A percentile compares a stretch with the other conserved stretches of the same genome.
Conservation (phyloP, 345 rosid genomes). For the Boechera stricta region DNA sequence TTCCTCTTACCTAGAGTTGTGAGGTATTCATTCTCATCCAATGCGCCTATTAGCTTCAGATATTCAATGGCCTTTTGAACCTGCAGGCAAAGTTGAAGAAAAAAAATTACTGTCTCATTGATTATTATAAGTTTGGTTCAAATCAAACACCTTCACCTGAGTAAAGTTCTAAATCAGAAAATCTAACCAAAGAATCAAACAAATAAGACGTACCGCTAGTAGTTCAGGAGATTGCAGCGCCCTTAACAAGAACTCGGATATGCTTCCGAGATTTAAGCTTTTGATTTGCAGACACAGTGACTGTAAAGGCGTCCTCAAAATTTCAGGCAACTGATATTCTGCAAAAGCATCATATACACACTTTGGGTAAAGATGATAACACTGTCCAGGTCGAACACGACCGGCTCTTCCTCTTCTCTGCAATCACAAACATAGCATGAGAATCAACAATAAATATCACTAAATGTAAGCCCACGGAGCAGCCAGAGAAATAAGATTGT, state of each 20-base stretch:
- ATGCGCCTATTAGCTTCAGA: constrained; percentile 83
- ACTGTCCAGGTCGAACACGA: constrained; percentile 91
- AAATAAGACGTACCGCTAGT: constrained; percentile 63
- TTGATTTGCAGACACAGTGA: constrained; percentile 94
- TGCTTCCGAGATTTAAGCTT: constrained; percentile 82
- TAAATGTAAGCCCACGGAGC: constrained; percentile 13
- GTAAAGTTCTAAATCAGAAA: constrained; percentile 9
- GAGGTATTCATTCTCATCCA: constrained; percentile 80
- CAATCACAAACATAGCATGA: constrained; percentile 41
- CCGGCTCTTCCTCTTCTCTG: constrained; percentile 98
- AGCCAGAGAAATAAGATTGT: constrained; percentile 10
- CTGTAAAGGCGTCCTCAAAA: constrained; percentile 91
- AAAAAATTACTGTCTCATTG: constrained; percentile 15
- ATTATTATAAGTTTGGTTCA: constrained; percentile 1
- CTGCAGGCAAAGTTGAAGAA: constrained; percentile 48
- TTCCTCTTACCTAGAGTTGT: constrained; percentile 67
- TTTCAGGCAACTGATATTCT: constrained; percentile 94
- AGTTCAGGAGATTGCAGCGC: constrained; percentile 92
- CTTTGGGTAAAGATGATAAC: constrained; percentile 89
- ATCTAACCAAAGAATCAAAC: constrained; percentile 20
- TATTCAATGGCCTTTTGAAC: constrained; percentile 92
- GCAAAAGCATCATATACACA: constrained; percentile 82
- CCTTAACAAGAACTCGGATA: constrained; percentile 77
- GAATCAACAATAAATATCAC: constrained; percentile 17
- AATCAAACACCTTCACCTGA: constrained; percentile 20